Evolutionary conservation across 176 grass and related monocot species (phyloP).

Genomic region (Zoysia japonica): DNA sequence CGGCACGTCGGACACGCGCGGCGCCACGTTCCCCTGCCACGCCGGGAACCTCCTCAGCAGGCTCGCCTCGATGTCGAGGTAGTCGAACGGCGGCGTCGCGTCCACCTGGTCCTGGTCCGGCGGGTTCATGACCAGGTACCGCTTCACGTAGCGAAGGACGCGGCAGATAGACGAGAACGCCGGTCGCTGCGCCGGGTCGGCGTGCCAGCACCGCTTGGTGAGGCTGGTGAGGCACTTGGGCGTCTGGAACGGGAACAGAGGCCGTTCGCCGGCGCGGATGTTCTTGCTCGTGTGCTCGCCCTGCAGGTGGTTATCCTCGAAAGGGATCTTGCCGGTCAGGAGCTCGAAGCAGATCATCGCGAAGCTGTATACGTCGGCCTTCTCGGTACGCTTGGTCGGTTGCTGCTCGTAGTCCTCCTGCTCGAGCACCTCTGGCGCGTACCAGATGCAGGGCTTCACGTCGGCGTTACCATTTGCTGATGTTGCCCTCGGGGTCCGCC

Average conservation of each 20-base stretch:
- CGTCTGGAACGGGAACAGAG: constrained; percentile 76
- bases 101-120: constrained; percentile 53
- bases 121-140: constrained; percentile 77
- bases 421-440: constrained; percentile 81
- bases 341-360: constrained; percentile 93
- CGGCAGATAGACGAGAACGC: constrained; percentile 73
- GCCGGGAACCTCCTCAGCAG: constrained; percentile 48
- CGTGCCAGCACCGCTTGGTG: constrained; percentile 84
- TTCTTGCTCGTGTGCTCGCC: constrained; percentile 95
- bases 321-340: constrained; percentile 83
- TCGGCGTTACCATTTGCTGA: neutral
- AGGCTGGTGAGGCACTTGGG: constrained; percentile 76
- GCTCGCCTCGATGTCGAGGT: constrained; percentile 71
- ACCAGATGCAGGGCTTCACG: constrained; percentile 66
- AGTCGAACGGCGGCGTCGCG: constrained; percentile 52
- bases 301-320: constrained; percentile 91
- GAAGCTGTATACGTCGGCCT: constrained; percentile 90
- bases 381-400: constrained; percentile 51
- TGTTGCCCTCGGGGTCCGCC: neutral
- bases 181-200: constrained; percentile 77
- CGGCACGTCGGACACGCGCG: constrained; percentile 57
- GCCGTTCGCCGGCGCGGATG: constrained; percentile 74
- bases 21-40: constrained; percentile 41
- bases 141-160: constrained; percentile 78
- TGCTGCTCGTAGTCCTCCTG: constrained; percentile 26